Base-by-base conservation (phyloP, 768 basidiomycete species). In the Boletus edulis region DNA sequence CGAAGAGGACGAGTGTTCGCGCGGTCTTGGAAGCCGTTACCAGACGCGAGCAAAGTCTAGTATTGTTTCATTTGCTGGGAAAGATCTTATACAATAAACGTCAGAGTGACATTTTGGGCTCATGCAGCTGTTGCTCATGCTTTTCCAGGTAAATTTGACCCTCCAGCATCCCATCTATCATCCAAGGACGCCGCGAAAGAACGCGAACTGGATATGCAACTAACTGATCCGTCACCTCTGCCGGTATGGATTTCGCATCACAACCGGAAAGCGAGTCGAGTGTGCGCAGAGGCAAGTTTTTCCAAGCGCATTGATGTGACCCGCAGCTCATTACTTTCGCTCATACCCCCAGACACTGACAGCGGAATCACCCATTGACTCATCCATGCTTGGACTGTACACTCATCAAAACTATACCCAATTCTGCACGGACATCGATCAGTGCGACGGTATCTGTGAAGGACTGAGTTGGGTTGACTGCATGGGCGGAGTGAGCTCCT, bases 1-100 rank as follows among this genome's bases (percentile, higher is more conserved):
- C 55, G 59, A 64, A 47, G 37, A 39, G 57, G 54, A 46, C 64
- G 5, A 60, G 40, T 24, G 60, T 60, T 0, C 68, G 71, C 13
- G 69, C 74, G 4, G 69, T 87, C 15, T 67, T 97, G 59, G 88
- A 93, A 62, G 82, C 85, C 1, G 79, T 94, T 1, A 91, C 92
- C 20, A 75, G 87, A 54, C 77, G 92, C 51, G 97, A 99, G 65
- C 88, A 93, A 63, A 90, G 85, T 56, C 74, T 99, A 15, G 84
- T 83, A 11, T 73, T 99, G 48, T 99, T 99, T 67, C 97, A 98
- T 72, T 72, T 98, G 17, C 76, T 99, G 46, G 97, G 97, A 15
- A 96, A 91, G 73, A 82, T 98, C 1, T 69, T 98, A 46, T 98
- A 97, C 67, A 98, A 96, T 70, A 99, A 98, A 72, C 84, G 97